phyloP scores from a whole-genome alignment of 208 protist species.

The Trichomonas gallinae region DNA sequence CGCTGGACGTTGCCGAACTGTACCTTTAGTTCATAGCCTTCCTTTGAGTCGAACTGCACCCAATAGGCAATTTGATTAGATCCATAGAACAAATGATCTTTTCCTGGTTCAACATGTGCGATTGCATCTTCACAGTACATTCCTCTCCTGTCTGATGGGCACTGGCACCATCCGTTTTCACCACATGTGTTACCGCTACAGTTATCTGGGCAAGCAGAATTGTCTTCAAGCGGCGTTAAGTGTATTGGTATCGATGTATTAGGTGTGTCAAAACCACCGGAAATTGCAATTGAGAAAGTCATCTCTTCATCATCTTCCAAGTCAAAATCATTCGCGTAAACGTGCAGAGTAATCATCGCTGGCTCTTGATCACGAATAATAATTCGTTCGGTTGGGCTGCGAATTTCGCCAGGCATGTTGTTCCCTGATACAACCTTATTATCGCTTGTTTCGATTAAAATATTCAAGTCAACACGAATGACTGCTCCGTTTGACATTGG shows the following conservation, averaged over 20 bases:
- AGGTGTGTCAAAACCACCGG: neutral
- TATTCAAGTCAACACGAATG: neutral
- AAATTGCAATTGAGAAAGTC: neutral
- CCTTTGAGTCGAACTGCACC: neutral
- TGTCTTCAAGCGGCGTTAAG: neutral
- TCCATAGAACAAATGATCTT: neutral
- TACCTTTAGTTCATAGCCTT: neutral
- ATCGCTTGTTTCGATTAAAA: neutral
- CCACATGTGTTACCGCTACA: neutral
- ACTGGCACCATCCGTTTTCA: neutral
- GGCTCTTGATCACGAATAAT: neutral
- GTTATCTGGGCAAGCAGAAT: neutral
- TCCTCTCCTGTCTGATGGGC: neutral
- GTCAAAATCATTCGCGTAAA: neutral
- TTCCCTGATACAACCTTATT: neutral
- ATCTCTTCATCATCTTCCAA: neutral
- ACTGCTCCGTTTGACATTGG: neutral
- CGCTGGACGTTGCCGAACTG: neutral
- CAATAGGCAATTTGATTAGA: neutral
- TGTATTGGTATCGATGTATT: neutral
- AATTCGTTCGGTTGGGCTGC: neutral
- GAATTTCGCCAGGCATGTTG: neutral
- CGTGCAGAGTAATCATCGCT: neutral
- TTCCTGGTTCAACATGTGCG: neutral
- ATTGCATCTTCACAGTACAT: neutral